phyloP scores from a whole-genome alignment of 176 grass and related monocot species.

The Eragrostis curvula region DNA sequence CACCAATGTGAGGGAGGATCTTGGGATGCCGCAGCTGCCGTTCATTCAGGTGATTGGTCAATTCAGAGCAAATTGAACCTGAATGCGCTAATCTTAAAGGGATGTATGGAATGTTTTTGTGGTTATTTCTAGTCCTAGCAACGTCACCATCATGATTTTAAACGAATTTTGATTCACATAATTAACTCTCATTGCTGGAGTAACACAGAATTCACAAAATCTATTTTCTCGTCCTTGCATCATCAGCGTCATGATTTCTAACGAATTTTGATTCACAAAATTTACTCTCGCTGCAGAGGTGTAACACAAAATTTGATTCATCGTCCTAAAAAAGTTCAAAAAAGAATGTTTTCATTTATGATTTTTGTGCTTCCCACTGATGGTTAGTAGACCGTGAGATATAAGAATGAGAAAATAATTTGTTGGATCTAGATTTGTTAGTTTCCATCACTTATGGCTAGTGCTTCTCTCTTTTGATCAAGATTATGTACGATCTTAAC shows the following conservation, averaged over 20 bases:
- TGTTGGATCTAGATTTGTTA: not conserved
- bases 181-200: not conserved
- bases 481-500: conserved; percentile 24
- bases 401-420: not conserved
- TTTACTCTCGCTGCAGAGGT: no score
- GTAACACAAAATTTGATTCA: no score
- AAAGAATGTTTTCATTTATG: not conserved
- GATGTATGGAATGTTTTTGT: not conserved
- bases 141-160: not conserved
- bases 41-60: conserved; percentile 77
- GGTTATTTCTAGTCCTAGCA: not conserved
- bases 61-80: conserved; percentile 7
- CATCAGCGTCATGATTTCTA: no score
- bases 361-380: not conserved
- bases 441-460: not conserved
- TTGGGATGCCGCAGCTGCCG: conserved; percentile 64
- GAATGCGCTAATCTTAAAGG: not conserved
- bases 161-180: not conserved
- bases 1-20: conserved; percentile 65
- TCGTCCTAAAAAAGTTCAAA: no score
- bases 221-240: no score
- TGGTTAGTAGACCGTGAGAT: not conserved
- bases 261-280: no score
- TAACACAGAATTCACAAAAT: no score
- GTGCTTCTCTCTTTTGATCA: conserved; percentile 25